Percentiles rank a stretch among this genome's conserved stretches.
phyloP scores from a whole-genome alignment of 2,329 filamentous ascomycete genomes.

The Fusarium robinianum region DNA sequence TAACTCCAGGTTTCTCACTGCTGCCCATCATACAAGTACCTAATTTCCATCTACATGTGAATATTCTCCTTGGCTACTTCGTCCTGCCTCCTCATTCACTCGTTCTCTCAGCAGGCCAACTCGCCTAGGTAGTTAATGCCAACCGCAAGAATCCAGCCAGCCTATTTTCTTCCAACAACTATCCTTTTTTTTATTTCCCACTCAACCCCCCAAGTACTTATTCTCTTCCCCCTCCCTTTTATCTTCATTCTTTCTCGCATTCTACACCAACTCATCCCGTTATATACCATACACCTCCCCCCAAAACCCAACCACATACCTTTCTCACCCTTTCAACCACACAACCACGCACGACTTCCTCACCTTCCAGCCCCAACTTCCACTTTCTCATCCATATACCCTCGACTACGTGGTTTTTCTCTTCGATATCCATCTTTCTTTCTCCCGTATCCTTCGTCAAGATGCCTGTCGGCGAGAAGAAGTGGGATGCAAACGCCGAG shows the following conservation, averaged over 20 bases:
- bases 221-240: neutral
- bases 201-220: neutral
- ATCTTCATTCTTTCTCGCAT: too few relatives aligned
- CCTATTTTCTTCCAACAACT: neutral
- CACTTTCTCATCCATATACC: neutral
- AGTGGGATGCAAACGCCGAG: constrained; percentile 45
- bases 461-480: constrained; percentile 42
- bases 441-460: constrained; percentile 2
- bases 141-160: neutral
- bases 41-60: too few relatives aligned
- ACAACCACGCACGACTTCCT: neutral
- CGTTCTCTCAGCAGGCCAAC: constrained; percentile 2
- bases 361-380: neutral
- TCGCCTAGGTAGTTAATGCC: too few relatives aligned
- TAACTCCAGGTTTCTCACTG: too few relatives aligned
- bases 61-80: neutral
- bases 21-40: too few relatives aligned
- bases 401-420: neutral
- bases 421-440: neutral
- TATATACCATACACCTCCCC: neutral
- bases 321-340: neutral
- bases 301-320: neutral
- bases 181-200: neutral
- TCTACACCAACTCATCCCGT: neutral
- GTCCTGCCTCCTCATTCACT: neutral